Conservation (phyloP, 2,329 filamentous ascomycete genomes). For the Cadophora malorum region DNA sequence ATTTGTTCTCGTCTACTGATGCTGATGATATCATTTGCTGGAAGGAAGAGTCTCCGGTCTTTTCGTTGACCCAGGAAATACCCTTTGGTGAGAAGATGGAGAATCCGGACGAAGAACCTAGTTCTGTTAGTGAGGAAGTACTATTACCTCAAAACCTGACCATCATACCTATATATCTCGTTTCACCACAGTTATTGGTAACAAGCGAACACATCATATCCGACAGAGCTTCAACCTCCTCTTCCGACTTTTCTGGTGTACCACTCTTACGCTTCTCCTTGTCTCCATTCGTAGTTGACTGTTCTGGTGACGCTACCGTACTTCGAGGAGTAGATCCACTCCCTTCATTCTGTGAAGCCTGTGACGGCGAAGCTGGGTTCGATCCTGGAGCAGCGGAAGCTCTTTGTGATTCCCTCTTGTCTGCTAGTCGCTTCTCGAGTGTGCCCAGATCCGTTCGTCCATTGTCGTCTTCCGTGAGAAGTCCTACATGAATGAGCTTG, state of each 20-base stretch:
- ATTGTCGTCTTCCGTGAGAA: conserved; percentile 84
- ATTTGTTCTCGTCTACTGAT: conserved; percentile 92
- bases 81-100: conserved; percentile 99
- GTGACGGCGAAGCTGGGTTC: conserved; percentile 45
- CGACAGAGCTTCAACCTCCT: conserved; percentile 85
- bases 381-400: conserved; percentile 41
- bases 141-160: conserved; percentile 59
- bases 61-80: conserved; percentile 97
- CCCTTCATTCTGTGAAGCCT: conserved; percentile 53
- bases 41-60: conserved; percentile 95
- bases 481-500: conserved; percentile 53
- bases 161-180: conserved; percentile 84
- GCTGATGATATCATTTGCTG: conserved; percentile 92
- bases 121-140: conserved; percentile 55
- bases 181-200: conserved; percentile 93
- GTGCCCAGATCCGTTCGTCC: conserved; percentile 87
- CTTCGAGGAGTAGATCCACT: conserved; percentile 51
- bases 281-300: conserved; percentile 29
- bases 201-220: conserved; percentile 99
- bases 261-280: conserved; percentile 41
- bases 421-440: conserved; percentile 76
- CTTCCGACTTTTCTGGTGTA: conserved; percentile 57
- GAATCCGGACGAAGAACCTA: conserved; percentile 94
- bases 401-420: conserved; percentile 53
- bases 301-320: conserved; percentile 56